These are phyloP conservation scores for Carex arenaria DNA, from an alignment of 202 grass and related monocot genomes.

Conservation along the genomic window DNA sequence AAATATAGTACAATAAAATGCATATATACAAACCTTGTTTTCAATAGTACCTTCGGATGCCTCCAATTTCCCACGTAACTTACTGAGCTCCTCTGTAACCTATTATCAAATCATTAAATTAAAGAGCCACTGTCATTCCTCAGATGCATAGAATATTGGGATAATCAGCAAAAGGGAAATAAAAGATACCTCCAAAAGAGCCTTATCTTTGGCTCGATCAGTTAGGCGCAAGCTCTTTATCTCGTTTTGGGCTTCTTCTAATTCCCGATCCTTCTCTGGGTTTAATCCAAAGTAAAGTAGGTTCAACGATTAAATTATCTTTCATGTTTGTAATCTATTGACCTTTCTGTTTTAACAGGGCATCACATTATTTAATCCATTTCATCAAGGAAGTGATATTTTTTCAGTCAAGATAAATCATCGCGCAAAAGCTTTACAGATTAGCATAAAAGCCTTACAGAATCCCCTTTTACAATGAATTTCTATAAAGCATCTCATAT, in stretches of 20 bases:
- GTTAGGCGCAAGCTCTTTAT: constrained; percentile 76
- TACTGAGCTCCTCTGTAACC: constrained; percentile 42
- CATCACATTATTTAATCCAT: neutral
- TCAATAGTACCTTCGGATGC: constrained; percentile 41
- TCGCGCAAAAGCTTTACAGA: constrained; percentile 18
- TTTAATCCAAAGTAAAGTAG: neutral
- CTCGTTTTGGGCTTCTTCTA: constrained; percentile 76
- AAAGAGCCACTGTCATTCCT: neutral
- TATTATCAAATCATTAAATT: constrained; percentile 1
- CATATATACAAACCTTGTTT: constrained; percentile 30
- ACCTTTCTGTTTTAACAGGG: neutral
- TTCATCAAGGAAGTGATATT: neutral
- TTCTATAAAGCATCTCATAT: neutral
- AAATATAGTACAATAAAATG: neutral
- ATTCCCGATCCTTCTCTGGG: constrained; percentile 80
- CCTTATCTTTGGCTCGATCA: constrained; percentile 83
- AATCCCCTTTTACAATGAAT: neutral
- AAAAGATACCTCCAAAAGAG: constrained; percentile 73
- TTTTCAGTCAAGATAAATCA: neutral
- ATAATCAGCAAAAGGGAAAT: neutral
- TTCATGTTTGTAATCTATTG: neutral
- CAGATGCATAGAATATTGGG: neutral
- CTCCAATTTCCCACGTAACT: constrained; percentile 33
- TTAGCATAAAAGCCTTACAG: neutral
- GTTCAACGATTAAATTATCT: neutral